These are phyloP conservation scores for Fraxinus sp. DNA, from an alignment of 305 asterid genomes.

Conservation along the genomic window DNA sequence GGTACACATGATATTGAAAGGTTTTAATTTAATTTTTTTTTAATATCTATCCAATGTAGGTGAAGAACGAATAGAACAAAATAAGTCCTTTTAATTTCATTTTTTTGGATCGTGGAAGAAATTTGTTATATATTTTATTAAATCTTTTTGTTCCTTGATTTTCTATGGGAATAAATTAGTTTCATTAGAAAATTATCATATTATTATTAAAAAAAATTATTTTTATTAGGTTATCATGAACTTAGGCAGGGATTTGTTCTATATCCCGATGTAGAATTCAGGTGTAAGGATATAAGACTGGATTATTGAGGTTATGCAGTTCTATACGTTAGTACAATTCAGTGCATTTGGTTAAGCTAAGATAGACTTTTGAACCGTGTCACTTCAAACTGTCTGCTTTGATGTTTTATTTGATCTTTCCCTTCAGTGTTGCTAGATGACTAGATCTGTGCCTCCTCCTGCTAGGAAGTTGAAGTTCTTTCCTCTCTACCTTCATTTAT, in stretches of 20 bases:
- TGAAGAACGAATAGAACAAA: neutral
- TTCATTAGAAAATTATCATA: neutral
- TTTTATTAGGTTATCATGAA: neutral
- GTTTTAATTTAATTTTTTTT: neutral
- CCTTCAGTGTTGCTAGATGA: neutral
- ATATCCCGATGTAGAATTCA: neutral
- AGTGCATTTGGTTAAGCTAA: neutral
- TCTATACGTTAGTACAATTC: neutral
- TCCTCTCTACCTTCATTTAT: too few relatives aligned
- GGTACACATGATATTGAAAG: neutral
- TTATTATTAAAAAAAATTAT: too few relatives aligned
- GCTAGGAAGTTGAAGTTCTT: neutral
- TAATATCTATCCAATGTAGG: neutral
- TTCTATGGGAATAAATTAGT: neutral
- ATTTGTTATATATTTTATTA: neutral
- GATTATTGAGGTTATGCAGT: neutral
- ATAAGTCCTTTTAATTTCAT: too few relatives aligned
- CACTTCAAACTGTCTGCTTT: neutral
- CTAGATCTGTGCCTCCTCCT: neutral
- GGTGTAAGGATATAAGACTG: neutral
- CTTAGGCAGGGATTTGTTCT: neutral
- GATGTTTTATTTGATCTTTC: neutral
- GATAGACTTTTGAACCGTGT: neutral
- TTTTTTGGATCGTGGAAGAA: neutral
- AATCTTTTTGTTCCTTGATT: neutral